Percentiles rank a stretch among this genome's conserved stretches.
These are phyloP conservation scores for Aurinia saxatilis DNA, from an alignment of 345 rosid genomes.

Conservation along the genomic window DNA sequence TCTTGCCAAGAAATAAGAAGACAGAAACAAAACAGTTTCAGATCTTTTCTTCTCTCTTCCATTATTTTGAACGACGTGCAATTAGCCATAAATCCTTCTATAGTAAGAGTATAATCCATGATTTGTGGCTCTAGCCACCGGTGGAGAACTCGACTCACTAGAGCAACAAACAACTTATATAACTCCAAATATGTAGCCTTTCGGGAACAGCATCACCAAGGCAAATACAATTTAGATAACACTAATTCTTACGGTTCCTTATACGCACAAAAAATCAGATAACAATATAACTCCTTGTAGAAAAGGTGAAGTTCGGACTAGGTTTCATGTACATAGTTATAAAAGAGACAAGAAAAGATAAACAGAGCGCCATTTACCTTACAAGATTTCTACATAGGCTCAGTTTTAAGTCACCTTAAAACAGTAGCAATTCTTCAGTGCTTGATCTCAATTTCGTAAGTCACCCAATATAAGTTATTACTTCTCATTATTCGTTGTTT, in stretches of 20 bases:
- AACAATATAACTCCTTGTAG: not conserved
- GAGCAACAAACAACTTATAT: not conserved
- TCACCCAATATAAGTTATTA: constrained; percentile 5
- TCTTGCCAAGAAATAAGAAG: constrained; percentile 18
- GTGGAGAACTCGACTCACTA: not conserved
- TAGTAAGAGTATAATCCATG: not conserved
- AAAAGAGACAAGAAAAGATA: not conserved
- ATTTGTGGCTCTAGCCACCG: not conserved
- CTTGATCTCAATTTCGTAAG: constrained; percentile 10
- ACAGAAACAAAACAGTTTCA: constrained; percentile 11
- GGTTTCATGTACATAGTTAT: constrained; percentile 19
- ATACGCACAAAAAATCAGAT: not conserved
- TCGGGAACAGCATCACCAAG: not conserved
- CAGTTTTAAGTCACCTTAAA: constrained; percentile 34
- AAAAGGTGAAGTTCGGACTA: constrained; percentile 5
- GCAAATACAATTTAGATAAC: not conserved
- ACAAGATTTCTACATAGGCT: constrained; percentile 25
- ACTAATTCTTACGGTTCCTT: not conserved
- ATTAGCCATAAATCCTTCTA: not conserved
- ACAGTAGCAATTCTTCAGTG: constrained; percentile 9
- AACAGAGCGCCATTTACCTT: not conserved
- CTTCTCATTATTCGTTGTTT: not conserved
- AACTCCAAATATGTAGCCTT: not conserved
- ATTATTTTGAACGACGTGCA: constrained; percentile 16
- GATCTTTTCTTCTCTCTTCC: constrained; percentile 14